Conservation (phyloP, 768 basidiomycete genomes). For the Mycena rebaudengoi region DNA sequence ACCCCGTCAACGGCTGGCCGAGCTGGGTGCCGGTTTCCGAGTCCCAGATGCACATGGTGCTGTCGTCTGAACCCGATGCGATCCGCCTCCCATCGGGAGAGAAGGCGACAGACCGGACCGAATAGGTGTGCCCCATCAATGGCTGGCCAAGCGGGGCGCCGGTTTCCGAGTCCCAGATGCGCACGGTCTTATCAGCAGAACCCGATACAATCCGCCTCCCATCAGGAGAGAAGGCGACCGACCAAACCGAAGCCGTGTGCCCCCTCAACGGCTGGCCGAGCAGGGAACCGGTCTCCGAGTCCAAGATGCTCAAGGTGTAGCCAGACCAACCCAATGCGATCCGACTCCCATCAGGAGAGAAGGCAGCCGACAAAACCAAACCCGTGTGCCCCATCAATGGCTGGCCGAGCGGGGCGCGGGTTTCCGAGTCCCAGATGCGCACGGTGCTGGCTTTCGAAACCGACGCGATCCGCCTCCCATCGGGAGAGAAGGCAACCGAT, state of each 20-base stretch:
- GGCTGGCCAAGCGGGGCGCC: constrained; percentile 2
- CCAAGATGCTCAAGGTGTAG: constrained; percentile 62
- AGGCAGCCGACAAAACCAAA: constrained; percentile 44
- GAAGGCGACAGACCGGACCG: constrained; percentile 42
- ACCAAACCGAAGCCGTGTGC: constrained; percentile 29
- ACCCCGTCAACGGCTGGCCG: not conserved
- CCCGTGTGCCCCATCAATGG: constrained; percentile 9
- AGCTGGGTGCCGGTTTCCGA: constrained; percentile 6
- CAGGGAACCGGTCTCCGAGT: constrained; percentile 47
- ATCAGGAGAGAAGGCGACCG: constrained; percentile 35
- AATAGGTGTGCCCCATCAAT: constrained; percentile 34
- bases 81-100: constrained; percentile 20
- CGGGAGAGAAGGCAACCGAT: too few relatives aligned
- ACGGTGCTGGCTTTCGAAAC: too few relatives aligned
- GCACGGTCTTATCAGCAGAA: constrained; percentile 20
- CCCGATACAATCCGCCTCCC: constrained; percentile 24
- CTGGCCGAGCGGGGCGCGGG: too few relatives aligned
- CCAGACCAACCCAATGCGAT: constrained; percentile 62
- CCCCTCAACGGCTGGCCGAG: constrained; percentile 26
- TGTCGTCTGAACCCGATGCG: constrained; percentile 27
- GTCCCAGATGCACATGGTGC: constrained; percentile 28
- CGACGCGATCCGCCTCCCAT: too few relatives aligned
- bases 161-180: constrained; percentile 22
- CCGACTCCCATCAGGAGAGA: constrained; percentile 58
- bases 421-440: too few relatives aligned